Percentiles rank a stretch among this genome's conserved stretches.
These are phyloP conservation scores for Colletotrichum theobromicola DNA, from an alignment of 2,329 filamentous ascomycete genomes.

Conservation along the genomic window DNA sequence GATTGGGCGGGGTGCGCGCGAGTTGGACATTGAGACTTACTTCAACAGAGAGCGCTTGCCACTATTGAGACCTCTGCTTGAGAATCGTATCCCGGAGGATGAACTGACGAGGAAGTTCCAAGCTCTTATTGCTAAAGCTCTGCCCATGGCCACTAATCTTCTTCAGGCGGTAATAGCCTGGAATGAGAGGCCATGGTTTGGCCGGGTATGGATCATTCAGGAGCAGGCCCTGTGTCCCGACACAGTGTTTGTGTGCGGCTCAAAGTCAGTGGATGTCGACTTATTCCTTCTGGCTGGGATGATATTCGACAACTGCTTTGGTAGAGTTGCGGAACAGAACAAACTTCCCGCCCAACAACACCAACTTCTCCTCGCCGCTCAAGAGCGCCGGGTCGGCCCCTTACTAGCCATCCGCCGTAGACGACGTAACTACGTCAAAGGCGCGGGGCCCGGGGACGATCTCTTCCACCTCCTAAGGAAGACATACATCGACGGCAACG, in stretches of 20 bases:
- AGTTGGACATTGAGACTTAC: constrained; percentile 21
- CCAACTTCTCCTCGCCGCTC: not conserved
- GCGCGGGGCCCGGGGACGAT: constrained; percentile 20
- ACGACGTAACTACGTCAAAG: constrained; percentile 10
- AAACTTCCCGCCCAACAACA: not conserved
- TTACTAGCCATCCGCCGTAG: not conserved
- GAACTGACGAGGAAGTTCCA: constrained; percentile 26
- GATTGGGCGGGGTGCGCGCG: constrained; percentile 31
- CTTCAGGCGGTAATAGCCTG: not conserved
- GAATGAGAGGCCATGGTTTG: constrained; percentile 27
- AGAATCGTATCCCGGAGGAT: not conserved
- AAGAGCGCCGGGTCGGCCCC: not conserved
- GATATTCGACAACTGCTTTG: constrained; percentile 19
- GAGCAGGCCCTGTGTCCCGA: constrained; percentile 30
- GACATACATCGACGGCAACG: constrained; percentile 19
- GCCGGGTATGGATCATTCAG: constrained; percentile 33
- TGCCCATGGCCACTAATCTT: not conserved
- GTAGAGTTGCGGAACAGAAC: not conserved
- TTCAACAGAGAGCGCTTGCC: not conserved
- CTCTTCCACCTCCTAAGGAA: constrained; percentile 24
- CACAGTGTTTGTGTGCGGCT: constrained; percentile 32
- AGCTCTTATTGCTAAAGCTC: not conserved
- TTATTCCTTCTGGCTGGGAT: constrained; percentile 26
- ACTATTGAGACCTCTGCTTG: not conserved
- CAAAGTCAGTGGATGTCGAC: constrained; percentile 27